Conservation (phyloP, 2,329 filamentous ascomycete species). For the Sporothrix pallida region DNA sequence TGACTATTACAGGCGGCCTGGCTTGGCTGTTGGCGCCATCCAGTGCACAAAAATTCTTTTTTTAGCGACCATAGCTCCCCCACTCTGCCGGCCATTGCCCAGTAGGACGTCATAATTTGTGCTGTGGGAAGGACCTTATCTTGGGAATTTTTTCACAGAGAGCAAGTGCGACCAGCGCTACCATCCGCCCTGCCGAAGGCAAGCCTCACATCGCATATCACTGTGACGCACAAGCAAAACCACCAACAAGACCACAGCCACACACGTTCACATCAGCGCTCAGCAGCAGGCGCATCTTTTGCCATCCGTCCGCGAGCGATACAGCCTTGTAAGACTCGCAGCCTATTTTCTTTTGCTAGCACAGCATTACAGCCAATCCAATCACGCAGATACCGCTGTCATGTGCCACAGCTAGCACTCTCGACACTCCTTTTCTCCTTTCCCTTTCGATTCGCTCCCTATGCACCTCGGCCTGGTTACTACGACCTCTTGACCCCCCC, state of each 20-base stretch:
- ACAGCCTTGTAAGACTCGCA: neutral
- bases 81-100: slow-evolving; percentile 23
- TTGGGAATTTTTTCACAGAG: slow-evolving; percentile 1
- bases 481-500: neutral
- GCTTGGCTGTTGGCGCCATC: neutral
- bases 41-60: slow-evolving; percentile 2
- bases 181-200: slow-evolving; percentile 2
- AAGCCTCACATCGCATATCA: neutral
- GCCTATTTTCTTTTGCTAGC: neutral
- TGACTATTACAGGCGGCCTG: neutral
- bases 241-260: neutral
- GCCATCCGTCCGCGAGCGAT: neutral
- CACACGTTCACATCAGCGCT: neutral
- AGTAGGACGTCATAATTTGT: slow-evolving; percentile 34
- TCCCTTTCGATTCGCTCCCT: neutral
- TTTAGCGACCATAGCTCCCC: slow-evolving; percentile 23
- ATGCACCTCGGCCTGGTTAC: slow-evolving; percentile 1
- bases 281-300: neutral
- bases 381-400: neutral
- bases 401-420: slow-evolving; percentile 23
- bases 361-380: neutral
- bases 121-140: slow-evolving; percentile 22
- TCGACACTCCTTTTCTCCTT: neutral
- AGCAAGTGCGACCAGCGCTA: slow-evolving; percentile 10
- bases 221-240: neutral